Evolutionary conservation across 768 basidiomycete genomes (phyloP).

Genomic region (Leucogyrophana mollusca): DNA sequence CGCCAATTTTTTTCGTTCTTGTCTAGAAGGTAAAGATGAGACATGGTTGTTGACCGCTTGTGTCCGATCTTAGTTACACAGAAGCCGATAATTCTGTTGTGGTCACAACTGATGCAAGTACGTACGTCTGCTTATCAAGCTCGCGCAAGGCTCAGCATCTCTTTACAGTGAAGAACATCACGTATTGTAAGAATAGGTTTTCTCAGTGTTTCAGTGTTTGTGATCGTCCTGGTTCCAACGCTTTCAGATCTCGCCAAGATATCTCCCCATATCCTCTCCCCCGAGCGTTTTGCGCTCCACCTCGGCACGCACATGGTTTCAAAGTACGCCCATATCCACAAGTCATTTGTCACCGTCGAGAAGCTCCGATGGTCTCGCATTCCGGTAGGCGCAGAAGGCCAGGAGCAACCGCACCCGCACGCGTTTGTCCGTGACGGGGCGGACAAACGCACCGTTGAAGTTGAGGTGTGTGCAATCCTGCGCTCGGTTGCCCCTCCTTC

Average conservation of each 20-base stretch:
- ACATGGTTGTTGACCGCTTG: background rate
- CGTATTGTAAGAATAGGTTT: constrained; percentile 46
- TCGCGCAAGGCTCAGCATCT: background rate
- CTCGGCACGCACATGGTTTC: constrained; percentile 80
- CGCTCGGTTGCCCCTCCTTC: background rate
- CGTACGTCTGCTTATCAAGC: constrained; percentile 21
- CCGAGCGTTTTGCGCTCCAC: constrained; percentile 87
- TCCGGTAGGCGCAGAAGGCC: constrained; percentile 40
- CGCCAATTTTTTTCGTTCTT: background rate
- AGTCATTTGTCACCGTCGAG: constrained; percentile 69
- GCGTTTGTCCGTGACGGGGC: constrained; percentile 89
- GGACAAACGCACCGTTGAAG: constrained; percentile 73
- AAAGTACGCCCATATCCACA: constrained; percentile 74
- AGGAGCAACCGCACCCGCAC: constrained; percentile 60
- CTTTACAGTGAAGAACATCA: constrained; percentile 63
- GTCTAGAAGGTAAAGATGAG: background rate
- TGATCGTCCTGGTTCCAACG: no score
- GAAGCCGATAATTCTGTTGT: constrained; percentile 85
- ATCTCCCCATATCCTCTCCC: constrained; percentile 81
- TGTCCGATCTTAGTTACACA: constrained; percentile 72
- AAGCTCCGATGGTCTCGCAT: constrained; percentile 87
- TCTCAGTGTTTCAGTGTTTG: no score
- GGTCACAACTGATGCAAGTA: constrained; percentile 91
- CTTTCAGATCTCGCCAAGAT: constrained; percentile 87
- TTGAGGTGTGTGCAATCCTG: constrained; percentile 40